Evolutionary conservation across 257 asterid genomes (phyloP), one percentile per base, ranked within the genome.

Genomic region (Avicennia marina): DNA sequence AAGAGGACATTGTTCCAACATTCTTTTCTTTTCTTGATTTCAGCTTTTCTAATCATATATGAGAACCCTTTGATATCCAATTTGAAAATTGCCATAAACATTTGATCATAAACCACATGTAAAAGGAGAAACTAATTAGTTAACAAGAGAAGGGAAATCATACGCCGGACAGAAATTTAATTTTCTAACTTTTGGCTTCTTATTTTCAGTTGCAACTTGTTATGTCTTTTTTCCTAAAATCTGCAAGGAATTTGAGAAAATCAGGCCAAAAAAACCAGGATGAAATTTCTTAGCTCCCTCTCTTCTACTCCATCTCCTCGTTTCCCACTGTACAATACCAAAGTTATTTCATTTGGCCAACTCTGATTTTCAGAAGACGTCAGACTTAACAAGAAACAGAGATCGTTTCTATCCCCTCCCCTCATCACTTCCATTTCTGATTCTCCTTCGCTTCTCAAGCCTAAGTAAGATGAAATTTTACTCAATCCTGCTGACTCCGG

Each of bases 401-500:
- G 85, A 17, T 36, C 11, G 83, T 83, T 81, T 70, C 84, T 69
- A 61, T 48, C 49, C 40, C 54, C 19, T 33, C 1, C 34, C 43
- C 26, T 27, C 46, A 2, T 25, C 45, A 29, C 7, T 7, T 7
- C 33, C 33, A 29, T 32, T 27, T 36, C 54, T 18, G 27, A 13
- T 39, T 40, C 11, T 1, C 27, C 15, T 15, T 25, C n/a, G 11
- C 2, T 45, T 16, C 9, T 7, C 20, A 36, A 17, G 29, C n/a
- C n/a, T 29, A 33, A n/a, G 54, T 51, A 2, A 26, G 22, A 27
- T 36, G 12, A 48, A 34, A n/a, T n/a, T n/a, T 70, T 52, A 81
- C 59, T 83, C 94, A 25, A 77, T 60, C 62, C 79, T 79, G 72
- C 81, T 72, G 21, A 84, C 60, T 33, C 94, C 89, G 25, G 86